Percentiles rank a stretch among this genome's conserved stretches.
Conservation (phyloP, 2,329 filamentous ascomycete species). For the Verticillium zaregamsianum region DNA sequence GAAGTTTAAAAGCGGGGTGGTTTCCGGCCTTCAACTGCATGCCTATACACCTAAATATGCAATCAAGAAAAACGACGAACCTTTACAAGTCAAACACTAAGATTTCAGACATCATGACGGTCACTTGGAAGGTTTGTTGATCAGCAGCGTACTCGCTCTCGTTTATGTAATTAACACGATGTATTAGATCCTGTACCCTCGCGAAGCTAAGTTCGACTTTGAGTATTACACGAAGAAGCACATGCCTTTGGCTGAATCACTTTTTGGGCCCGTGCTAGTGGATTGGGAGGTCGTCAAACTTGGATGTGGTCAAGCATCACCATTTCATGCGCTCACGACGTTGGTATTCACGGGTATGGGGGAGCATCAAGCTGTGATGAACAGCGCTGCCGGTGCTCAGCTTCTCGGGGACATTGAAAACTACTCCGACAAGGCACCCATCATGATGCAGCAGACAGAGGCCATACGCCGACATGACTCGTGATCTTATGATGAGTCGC, state of each 20-base stretch:
- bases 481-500: background rate
- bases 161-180: background rate
- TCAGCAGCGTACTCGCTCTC: no score
- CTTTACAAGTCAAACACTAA: no score
- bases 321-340: background rate
- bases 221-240: background rate
- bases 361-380: background rate
- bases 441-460: background rate
- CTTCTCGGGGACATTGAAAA: background rate
- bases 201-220: background rate
- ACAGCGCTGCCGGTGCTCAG: background rate
- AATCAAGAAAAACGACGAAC: background rate
- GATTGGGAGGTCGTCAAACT: background rate
- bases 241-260: background rate
- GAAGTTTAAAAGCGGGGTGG: no score
- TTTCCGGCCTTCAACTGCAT: background rate
- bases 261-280: background rate
- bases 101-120: background rate
- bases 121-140: background rate
- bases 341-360: background rate
- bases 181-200: background rate
- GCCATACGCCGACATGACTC: background rate
- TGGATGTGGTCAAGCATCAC: background rate
- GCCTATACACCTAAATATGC: no score
- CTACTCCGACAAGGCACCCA: background rate